Conservation (phyloP, 805 yeast genomes). For the Wickerhamomyces chambardii region DNA sequence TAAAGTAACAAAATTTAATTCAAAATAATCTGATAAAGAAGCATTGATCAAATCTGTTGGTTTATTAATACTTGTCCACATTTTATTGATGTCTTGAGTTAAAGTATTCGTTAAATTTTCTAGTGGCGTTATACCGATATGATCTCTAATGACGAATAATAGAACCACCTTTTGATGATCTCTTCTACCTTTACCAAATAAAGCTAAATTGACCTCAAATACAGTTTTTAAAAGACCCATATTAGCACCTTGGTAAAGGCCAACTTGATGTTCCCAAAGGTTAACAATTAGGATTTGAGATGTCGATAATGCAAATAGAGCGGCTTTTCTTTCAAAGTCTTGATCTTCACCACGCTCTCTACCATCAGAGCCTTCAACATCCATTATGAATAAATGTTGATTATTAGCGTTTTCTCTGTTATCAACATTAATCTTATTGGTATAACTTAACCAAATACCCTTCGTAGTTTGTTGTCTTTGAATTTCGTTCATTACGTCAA, state of each 20-base stretch:
- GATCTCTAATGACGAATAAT: conserved; percentile 88
- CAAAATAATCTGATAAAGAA: conserved; percentile 69
- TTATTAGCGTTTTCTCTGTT: conserved; percentile 9
- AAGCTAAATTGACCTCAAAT: conserved; percentile 84
- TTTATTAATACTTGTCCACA: conserved; percentile 74
- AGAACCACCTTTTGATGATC: conserved; percentile 52
- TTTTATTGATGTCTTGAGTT: conserved; percentile 57
- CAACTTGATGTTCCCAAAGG: conserved; percentile 96
- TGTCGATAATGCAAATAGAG: conserved; percentile 87
- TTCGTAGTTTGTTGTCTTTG: conserved; percentile 86
- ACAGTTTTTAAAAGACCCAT: conserved; percentile 94
- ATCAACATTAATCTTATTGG: conserved; percentile 27
- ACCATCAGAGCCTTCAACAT: conserved; percentile 99
- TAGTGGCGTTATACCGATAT: conserved; percentile 79
- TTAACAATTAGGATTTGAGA: conserved; percentile 86
- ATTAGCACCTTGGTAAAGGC: conserved; percentile 95
- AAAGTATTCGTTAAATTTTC: conserved; percentile 62
- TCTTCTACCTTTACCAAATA: conserved; percentile 56
- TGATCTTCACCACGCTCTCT: conserved; percentile 97
- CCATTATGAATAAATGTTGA: conserved; percentile 60
- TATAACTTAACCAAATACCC: conserved; percentile 71
- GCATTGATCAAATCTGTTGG: conserved; percentile 52
- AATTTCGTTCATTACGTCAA: conserved; percentile 89
- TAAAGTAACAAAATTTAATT: conserved; percentile 70
- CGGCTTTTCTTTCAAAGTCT: conserved; percentile 95